Percentiles rank a stretch among this genome's conserved stretches.
Evolutionary conservation across 108 stramenopile species (phyloP).

Genomic region (Cafeteria roenbergensis): DNA sequence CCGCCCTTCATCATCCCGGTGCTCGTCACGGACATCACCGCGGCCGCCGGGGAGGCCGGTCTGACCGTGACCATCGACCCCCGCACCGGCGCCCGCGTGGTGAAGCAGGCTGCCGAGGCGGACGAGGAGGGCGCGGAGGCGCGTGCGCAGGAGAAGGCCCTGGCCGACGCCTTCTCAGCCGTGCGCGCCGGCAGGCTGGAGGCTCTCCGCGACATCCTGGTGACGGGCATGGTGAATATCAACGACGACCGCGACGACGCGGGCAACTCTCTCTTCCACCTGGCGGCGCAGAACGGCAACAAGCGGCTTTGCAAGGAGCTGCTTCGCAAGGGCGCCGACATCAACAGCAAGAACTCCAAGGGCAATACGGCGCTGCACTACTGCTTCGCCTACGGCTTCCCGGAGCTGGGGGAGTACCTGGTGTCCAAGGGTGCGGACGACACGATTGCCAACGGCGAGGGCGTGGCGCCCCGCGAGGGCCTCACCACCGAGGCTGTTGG

Average conservation of each 20-base stretch:
- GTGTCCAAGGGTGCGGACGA: slow-evolving; percentile 41
- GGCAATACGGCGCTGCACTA: slow-evolving; percentile 54
- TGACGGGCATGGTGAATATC: neutral
- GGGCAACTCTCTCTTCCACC: slow-evolving; percentile 45
- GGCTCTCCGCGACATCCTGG: neutral
- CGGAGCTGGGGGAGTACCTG: slow-evolving; percentile 39
- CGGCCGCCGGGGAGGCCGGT: too few species aligned
- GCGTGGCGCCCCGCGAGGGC: slow-evolving; percentile 43
- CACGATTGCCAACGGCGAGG: slow-evolving; percentile 33
- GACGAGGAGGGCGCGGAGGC: slow-evolving; percentile 8
- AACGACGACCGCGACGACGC: slow-evolving; percentile 33
- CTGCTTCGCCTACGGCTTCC: slow-evolving; percentile 27
- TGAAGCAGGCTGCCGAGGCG: slow-evolving; percentile 4
- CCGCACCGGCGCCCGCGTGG: neutral
- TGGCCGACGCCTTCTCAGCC: slow-evolving; percentile 3
- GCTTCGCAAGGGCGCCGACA: slow-evolving; percentile 43
- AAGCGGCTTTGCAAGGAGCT: slow-evolving; percentile 44
- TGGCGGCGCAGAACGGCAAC: slow-evolving; percentile 41
- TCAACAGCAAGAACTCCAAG: slow-evolving; percentile 41
- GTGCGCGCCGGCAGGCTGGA: slow-evolving; percentile 9
- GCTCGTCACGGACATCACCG: neutral
- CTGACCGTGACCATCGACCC: neutral
- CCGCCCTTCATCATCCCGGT: neutral
- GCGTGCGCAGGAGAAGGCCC: neutral
- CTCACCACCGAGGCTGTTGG: neutral